A percentile compares a stretch with the other conserved stretches of the same genome.
Conservation (phyloP, 306 rosid genomes). For the Sicyos baderoa region DNA sequence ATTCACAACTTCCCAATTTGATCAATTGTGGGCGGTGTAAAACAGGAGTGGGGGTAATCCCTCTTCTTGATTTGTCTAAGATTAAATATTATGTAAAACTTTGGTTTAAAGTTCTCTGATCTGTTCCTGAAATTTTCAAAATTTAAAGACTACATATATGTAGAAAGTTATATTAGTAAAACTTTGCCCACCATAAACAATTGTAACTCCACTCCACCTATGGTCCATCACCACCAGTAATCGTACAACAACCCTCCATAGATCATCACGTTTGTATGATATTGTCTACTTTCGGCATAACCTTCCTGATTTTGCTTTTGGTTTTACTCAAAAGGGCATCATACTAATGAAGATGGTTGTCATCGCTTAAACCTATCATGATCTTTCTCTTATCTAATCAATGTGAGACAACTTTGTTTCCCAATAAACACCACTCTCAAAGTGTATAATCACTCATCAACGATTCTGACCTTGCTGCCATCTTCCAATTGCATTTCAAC, state of each 20-base stretch:
- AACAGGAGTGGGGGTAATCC: too few species aligned
- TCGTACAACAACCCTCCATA: background rate
- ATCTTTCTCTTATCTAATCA: too few species aligned
- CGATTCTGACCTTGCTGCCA: background rate
- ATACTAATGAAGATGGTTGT: too few species aligned
- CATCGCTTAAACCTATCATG: too few species aligned
- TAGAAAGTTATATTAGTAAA: background rate
- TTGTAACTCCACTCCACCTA: background rate
- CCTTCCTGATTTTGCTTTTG: too few species aligned
- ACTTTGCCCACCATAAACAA: background rate
- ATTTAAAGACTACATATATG: too few species aligned
- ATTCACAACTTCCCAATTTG: slow-evolving; percentile 10
- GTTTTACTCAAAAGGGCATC: too few species aligned
- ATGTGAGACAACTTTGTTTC: too few species aligned
- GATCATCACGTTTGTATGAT: too few species aligned
- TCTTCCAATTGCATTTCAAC: background rate
- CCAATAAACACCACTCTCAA: background rate
- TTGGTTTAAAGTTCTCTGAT: background rate
- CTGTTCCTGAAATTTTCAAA: background rate
- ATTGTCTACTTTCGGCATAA: too few species aligned
- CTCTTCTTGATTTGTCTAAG: too few species aligned
- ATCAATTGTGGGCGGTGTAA: background rate
- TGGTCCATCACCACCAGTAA: background rate
- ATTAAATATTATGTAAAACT: too few species aligned
- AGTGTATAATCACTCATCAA: background rate